phyloP scores from a whole-genome alignment of 2,329 filamentous ascomycete species.

The Aspergillus intermedius region DNA sequence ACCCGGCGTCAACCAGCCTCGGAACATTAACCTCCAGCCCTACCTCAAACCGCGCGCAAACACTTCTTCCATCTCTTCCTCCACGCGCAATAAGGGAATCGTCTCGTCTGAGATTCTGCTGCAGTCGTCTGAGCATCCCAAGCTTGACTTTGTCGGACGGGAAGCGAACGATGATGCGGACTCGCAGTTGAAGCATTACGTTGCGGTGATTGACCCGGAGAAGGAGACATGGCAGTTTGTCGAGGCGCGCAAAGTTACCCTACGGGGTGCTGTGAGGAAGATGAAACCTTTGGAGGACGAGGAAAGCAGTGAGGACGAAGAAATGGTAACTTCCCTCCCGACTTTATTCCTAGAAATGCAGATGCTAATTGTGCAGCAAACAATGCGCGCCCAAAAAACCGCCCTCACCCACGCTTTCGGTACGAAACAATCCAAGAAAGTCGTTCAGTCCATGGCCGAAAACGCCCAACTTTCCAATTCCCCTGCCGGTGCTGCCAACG shows the following conservation, averaged over 20 bases:
- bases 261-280: constrained; percentile 44
- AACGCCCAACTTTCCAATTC: constrained; percentile 42
- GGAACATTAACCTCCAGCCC: constrained; percentile 28
- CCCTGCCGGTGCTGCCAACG: constrained; percentile 27
- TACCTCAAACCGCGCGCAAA: constrained; percentile 47
- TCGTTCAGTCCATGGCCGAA: constrained; percentile 41
- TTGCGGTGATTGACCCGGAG: constrained; percentile 54
- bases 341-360: not conserved
- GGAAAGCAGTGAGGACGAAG: constrained; percentile 23
- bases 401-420: constrained; percentile 46
- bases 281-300: constrained; percentile 20
- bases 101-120: constrained; percentile 48
- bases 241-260: constrained; percentile 48
- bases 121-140: constrained; percentile 55
- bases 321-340: constrained; percentile 17
- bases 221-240: constrained; percentile 49
- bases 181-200: constrained; percentile 52
- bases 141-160: constrained; percentile 53
- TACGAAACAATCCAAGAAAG: constrained; percentile 46
- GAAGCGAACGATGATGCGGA: constrained; percentile 46
- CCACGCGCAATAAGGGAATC: constrained; percentile 31
- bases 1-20: constrained; percentile 27
- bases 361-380: constrained; percentile 19
- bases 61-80: constrained; percentile 18
- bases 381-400: constrained; percentile 32